phyloP scores from a whole-genome alignment of 2,329 filamentous ascomycete genomes.

The Chrysosporium keratinophilum region DNA sequence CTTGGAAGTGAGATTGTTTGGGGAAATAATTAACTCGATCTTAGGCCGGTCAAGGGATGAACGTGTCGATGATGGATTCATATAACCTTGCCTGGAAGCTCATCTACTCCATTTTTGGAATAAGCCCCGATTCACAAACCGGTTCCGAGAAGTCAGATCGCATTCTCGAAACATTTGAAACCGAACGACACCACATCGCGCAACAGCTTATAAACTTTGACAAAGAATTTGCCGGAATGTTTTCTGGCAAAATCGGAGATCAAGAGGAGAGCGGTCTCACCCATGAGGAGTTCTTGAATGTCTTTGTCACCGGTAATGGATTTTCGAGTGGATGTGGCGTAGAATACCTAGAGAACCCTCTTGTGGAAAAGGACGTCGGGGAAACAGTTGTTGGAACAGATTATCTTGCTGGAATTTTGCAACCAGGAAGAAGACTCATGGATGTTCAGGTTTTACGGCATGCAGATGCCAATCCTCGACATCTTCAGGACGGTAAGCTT shows the following conservation, averaged over 20 bases:
- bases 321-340: constrained; percentile 34
- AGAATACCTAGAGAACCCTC: constrained; percentile 27
- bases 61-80: constrained; percentile 58
- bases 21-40: not conserved
- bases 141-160: constrained; percentile 15
- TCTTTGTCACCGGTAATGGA: constrained; percentile 30
- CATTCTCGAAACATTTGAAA: constrained; percentile 31
- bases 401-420: constrained; percentile 28
- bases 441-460: constrained; percentile 28
- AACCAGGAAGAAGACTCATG: constrained; percentile 28
- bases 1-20: not conserved
- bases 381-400: constrained; percentile 26
- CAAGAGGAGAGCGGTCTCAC: constrained; percentile 23
- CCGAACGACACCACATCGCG: constrained; percentile 30
- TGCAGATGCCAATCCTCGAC: constrained; percentile 28
- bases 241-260: constrained; percentile 29
- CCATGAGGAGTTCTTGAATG: constrained; percentile 29
- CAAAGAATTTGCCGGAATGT: constrained; percentile 31
- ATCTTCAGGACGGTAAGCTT: constrained; percentile 29
- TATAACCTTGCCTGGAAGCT: constrained; percentile 37
- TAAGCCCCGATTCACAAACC: constrained; percentile 20
- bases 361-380: constrained; percentile 20
- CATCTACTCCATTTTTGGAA: constrained; percentile 28
- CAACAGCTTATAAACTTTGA: constrained; percentile 34
- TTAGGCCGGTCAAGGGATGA: constrained; percentile 57